phyloP scores from a whole-genome alignment of 805 yeast species.

The Saturnispora galanensis region DNA sequence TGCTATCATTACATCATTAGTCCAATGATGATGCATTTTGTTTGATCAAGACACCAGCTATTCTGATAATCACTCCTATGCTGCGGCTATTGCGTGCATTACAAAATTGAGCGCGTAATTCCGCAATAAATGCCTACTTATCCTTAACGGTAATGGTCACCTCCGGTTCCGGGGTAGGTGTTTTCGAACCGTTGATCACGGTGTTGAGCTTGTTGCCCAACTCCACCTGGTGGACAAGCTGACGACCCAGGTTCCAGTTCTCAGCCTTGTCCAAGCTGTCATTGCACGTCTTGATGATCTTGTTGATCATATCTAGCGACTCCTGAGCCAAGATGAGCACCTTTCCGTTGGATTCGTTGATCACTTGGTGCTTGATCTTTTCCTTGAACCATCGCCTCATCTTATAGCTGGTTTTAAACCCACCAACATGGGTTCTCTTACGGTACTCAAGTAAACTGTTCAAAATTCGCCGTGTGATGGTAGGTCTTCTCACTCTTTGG shows the following conservation, averaged over 20 bases:
- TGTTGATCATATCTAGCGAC: slow-evolving; percentile 76
- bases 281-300: slow-evolving; percentile 75
- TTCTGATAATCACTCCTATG: too few relatives aligned
- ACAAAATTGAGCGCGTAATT: too few relatives aligned
- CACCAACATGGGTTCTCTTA: slow-evolving; percentile 2
- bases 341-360: slow-evolving; percentile 49
- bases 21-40: too few relatives aligned
- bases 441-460: slow-evolving; percentile 24
- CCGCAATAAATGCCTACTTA: not conserved
- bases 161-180: not conserved
- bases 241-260: slow-evolving; percentile 44
- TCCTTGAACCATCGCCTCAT: slow-evolving; percentile 21
- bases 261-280: slow-evolving; percentile 82
- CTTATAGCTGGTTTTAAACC: not conserved
- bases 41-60: too few relatives aligned
- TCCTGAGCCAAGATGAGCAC: slow-evolving; percentile 80
- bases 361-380: slow-evolving; percentile 22
- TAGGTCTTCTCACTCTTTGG: slow-evolving; percentile 10
- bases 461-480: slow-evolving; percentile 21
- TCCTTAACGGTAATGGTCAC: not conserved
- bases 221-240: slow-evolving; percentile 21
- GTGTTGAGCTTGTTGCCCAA: slow-evolving; percentile 20
- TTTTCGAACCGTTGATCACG: too few relatives aligned
- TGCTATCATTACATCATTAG: too few relatives aligned
- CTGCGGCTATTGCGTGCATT: too few relatives aligned